phyloP scores from a whole-genome alignment of 2,329 filamentous ascomycete genomes.

The Colletotrichum simmondsii region DNA sequence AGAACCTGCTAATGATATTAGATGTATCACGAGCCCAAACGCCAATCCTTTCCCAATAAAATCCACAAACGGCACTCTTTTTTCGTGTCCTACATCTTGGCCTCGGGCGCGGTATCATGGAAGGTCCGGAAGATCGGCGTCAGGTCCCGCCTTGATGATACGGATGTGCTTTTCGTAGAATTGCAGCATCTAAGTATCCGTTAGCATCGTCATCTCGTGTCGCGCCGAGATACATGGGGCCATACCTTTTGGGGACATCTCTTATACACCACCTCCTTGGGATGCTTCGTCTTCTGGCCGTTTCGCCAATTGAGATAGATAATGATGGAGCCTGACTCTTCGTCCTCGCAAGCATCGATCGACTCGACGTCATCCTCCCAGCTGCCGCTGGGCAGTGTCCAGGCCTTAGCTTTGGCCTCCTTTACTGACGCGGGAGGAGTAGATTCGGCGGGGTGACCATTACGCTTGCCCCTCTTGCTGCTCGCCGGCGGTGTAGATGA shows the following conservation, averaged over 20 bases:
- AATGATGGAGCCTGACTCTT: constrained; percentile 66
- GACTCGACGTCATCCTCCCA: constrained; percentile 81
- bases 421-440: constrained; percentile 59
- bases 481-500: constrained; percentile 47
- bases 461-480: constrained; percentile 59
- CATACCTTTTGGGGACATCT: constrained; percentile 81
- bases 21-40: neutral
- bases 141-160: constrained; percentile 54
- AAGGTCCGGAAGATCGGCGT: constrained; percentile 32
- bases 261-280: constrained; percentile 74
- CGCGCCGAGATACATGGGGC: neutral
- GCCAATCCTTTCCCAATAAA: neutral
- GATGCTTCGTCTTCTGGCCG: constrained; percentile 78
- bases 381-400: constrained; percentile 76
- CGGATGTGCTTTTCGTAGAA: constrained; percentile 70
- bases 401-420: constrained; percentile 52
- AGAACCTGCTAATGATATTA: neutral
- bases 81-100: neutral
- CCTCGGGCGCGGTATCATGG: constrained; percentile 15
- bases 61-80: neutral
- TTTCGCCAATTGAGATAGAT: constrained; percentile 82
- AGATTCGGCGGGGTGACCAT: constrained; percentile 60
- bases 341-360: constrained; percentile 80
- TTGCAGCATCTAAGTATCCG: constrained; percentile 61
- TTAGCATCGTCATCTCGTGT: neutral